phyloP scores from a whole-genome alignment of 129 eudicot genomes.

The Pulicaria dysenterica region DNA sequence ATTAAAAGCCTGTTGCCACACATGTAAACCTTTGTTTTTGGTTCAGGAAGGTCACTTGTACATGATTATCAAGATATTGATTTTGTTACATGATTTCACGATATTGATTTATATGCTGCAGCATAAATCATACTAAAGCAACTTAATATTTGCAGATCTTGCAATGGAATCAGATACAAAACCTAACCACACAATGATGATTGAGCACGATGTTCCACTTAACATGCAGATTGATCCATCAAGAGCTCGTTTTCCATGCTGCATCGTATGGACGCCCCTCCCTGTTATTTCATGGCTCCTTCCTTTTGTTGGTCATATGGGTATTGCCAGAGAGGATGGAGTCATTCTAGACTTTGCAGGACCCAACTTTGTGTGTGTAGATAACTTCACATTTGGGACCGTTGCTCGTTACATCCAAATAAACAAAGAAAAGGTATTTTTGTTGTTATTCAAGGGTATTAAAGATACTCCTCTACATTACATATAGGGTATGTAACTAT shows the following conservation, averaged over 20 bases:
- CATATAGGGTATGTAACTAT: too few relatives aligned
- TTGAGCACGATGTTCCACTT: slow-evolving; percentile 40
- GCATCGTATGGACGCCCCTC: slow-evolving; percentile 95
- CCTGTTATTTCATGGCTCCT: slow-evolving; percentile 90
- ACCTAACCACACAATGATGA: slow-evolving; percentile 53
- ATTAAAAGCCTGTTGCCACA: too few relatives aligned
- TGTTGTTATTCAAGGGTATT: neutral
- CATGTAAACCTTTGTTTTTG: too few relatives aligned
- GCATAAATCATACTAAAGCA: neutral
- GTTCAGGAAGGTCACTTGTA: too few relatives aligned
- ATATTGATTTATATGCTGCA: neutral
- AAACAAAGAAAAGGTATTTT: slow-evolving; percentile 66
- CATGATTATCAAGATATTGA: too few relatives aligned
- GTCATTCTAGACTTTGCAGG: slow-evolving; percentile 94
- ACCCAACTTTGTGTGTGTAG: slow-evolving; percentile 93
- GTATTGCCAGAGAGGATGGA: slow-evolving; percentile 91
- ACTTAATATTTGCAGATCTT: slow-evolving; percentile 28
- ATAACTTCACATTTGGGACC: slow-evolving; percentile 81
- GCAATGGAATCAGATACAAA: slow-evolving; percentile 59
- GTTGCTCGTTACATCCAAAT: slow-evolving; percentile 76
- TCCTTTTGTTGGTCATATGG: slow-evolving; percentile 89
- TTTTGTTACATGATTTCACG: neutral
- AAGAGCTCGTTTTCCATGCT: slow-evolving; percentile 79
- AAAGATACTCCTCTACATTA: neutral
- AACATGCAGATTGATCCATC: slow-evolving; percentile 64